A percentile compares a stretch with the other conserved stretches of the same genome.
Evolutionary conservation across 2,329 filamentous ascomycete species (phyloP).

Genomic region (Cladophialophora immunda): DNA sequence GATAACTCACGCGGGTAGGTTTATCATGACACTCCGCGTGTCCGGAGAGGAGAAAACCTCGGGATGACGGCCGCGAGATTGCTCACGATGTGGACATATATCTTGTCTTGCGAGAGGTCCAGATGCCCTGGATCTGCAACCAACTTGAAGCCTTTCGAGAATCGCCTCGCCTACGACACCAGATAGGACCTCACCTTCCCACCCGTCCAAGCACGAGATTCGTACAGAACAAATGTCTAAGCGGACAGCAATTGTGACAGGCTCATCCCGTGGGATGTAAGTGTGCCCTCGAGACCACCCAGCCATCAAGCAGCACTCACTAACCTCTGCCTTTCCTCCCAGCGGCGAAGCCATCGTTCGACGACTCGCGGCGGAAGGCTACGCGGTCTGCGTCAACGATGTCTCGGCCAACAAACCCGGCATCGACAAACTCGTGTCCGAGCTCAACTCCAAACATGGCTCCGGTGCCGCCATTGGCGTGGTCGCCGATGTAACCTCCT

Average conservation of each 20-base stretch:
- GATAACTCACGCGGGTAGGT: constrained; percentile 1
- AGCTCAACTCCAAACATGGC: constrained; percentile 39
- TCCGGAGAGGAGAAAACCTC: constrained; percentile 33
- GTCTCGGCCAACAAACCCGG: constrained; percentile 61
- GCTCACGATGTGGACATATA: constrained; percentile 20
- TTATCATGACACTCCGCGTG: constrained; percentile 25
- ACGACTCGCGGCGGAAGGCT: constrained; percentile 71
- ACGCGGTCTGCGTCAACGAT: constrained; percentile 73
- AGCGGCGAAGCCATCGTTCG: constrained; percentile 57
- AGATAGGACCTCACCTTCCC: neutral
- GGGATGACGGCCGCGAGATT: constrained; percentile 15
- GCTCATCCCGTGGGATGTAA: constrained; percentile 52
- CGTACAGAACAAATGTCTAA: constrained; percentile 22
- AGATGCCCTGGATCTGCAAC: neutral
- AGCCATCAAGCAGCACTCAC: neutral
- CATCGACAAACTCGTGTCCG: constrained; percentile 57
- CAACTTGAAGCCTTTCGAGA: neutral
- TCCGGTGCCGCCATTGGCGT: constrained; percentile 57
- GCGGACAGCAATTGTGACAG: constrained; percentile 51
- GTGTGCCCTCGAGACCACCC: constrained; percentile 21
- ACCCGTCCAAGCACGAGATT: neutral
- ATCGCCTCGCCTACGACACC: neutral
- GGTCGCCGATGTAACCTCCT: constrained; percentile 68
- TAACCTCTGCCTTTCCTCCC: neutral
- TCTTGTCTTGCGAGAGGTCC: neutral